Base-by-base conservation (phyloP, 345 rosid genomes). In the Erodium maritimum region DNA sequence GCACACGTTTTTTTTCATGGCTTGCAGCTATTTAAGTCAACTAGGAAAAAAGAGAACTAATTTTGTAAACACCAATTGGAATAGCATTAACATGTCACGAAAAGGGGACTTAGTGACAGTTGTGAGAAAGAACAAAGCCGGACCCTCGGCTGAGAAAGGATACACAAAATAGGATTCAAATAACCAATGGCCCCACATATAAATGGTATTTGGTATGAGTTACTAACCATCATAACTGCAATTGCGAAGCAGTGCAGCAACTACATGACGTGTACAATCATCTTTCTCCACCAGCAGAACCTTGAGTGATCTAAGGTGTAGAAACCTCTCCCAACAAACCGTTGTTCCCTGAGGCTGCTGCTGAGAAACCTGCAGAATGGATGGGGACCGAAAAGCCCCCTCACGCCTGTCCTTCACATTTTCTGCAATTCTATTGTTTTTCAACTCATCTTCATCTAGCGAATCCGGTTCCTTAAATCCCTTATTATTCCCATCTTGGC, bases 241-340 rank as follows among this genome's bases (percentile, higher is more conserved):
- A 57, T 90, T 90, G 57, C 83, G 82, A 54, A 86, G 83, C 62
- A 90, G 70, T 12, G 90, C 95, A 19, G 78, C 65, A 23, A 90
- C 87, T 65, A 90, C 76, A 22, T 86, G 89, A 24, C 91, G 84
- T 2, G 97, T 86, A 0, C 88, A 81, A 66, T 75, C 81, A 75
- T 90, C 95, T 61, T 77, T 75, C 73, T 86, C 95, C 45, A 86
- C 95, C 22, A 90, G 77, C 64, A 90, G 87, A 77, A 90, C 91
- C 73, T 79, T 86, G 64, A 90, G 77, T 0, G 91, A 72, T 71
- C 84, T 70, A 54, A 72, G 57, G 5, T 81, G 86, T 22, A 84
- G 91, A 73, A 84, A 90, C 68, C 80, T 90, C 72, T 90, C 97
- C 95, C 95, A 83, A 23, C 70, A 29, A 52, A 83, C 68, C 50